A percentile compares a stretch with the other conserved stretches of the same genome.
phyloP scores from a whole-genome alignment of 306 rosid genomes.

The Geum urbanum region DNA sequence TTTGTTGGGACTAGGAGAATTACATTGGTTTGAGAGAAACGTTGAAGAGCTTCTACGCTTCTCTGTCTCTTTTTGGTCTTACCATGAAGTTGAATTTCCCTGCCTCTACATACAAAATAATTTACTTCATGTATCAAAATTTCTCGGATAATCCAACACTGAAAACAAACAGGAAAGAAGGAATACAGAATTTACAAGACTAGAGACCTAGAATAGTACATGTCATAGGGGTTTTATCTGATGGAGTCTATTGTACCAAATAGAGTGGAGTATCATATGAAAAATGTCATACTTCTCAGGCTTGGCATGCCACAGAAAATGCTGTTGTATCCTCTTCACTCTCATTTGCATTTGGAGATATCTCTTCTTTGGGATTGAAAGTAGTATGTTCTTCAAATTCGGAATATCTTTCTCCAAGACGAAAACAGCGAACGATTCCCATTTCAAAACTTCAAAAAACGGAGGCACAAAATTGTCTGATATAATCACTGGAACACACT shows the following conservation, averaged over 20 bases:
- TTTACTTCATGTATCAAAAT: background rate
- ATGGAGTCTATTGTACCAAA: conserved; percentile 74
- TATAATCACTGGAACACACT: conserved; percentile 86
- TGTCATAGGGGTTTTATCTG: conserved; percentile 28
- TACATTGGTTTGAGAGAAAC: conserved; percentile 3
- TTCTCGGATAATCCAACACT: background rate
- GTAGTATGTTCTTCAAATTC: conserved; percentile 63
- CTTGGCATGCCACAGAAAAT: conserved; percentile 82
- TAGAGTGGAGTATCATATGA: conserved; percentile 88
- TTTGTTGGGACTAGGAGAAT: background rate
- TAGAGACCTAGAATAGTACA: background rate
- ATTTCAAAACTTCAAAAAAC: conserved; percentile 66
- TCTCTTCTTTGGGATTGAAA: conserved; percentile 61
- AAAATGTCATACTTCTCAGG: conserved; percentile 86
- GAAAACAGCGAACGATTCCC: conserved; percentile 93
- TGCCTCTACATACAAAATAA: background rate
- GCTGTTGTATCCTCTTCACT: conserved; percentile 74
- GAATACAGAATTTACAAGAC: background rate
- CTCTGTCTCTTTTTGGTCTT: background rate
- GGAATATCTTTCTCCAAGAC: conserved; percentile 71
- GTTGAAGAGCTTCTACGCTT: conserved; percentile 5
- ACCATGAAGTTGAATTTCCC: background rate
- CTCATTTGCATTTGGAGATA: conserved; percentile 72
- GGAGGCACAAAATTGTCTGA: conserved; percentile 97
- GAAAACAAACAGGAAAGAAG: background rate